Conservation (phyloP, 2,329 filamentous ascomycete genomes). For the Colletotrichum sp. region DNA sequence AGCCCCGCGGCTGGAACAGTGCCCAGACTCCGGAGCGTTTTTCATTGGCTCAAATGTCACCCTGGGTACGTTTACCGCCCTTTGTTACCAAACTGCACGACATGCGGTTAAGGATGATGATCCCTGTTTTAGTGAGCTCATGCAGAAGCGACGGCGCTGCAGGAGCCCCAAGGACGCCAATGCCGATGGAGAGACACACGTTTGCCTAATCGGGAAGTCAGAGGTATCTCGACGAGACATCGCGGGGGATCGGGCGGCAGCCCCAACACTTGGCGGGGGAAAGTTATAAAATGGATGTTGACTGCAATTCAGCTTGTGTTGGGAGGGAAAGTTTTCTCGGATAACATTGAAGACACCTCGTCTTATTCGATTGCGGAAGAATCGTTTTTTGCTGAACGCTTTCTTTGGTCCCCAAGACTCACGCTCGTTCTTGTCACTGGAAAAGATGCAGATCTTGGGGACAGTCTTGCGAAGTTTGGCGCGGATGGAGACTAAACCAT, state of each 20-base stretch:
- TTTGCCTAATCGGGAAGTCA: background rate
- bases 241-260: background rate
- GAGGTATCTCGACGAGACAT: background rate
- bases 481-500: background rate
- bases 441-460: slow-evolving; percentile 2
- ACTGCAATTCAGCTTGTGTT: background rate
- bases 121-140: background rate
- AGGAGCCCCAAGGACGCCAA: background rate
- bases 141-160: background rate
- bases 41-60: background rate
- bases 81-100: background rate
- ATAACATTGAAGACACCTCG: background rate
- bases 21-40: background rate
- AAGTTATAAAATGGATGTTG: background rate
- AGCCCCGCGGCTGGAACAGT: background rate
- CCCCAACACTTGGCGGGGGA: background rate
- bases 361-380: too few relatives aligned
- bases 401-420: background rate
- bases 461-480: background rate
- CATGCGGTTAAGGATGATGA: background rate
- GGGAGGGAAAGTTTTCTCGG: background rate
- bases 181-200: background rate
- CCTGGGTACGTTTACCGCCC: background rate
- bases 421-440: background rate
- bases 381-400: too few relatives aligned